These are phyloP conservation scores for Candida insectalens DNA, from an alignment of 805 yeast species.

Conservation along the genomic window DNA sequence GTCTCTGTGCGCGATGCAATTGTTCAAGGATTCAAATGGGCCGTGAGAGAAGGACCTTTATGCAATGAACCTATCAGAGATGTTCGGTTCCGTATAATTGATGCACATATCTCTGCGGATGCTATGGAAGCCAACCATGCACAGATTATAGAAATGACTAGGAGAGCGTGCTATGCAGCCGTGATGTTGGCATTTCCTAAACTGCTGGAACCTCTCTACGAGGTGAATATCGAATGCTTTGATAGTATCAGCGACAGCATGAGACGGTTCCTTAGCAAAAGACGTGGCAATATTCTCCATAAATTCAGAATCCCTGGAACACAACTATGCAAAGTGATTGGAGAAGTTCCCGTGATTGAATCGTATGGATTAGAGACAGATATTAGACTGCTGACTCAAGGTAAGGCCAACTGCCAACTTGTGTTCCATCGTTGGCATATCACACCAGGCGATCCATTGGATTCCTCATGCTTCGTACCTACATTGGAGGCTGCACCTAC, in stretches of 20 bases:
- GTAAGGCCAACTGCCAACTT: slow-evolving; percentile 63
- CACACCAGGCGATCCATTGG: slow-evolving; percentile 91
- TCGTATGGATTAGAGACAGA: slow-evolving; percentile 87
- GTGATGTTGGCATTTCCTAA: slow-evolving; percentile 69
- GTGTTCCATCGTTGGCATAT: slow-evolving; percentile 63
- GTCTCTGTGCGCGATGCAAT: slow-evolving; percentile 42
- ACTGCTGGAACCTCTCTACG: slow-evolving; percentile 73
- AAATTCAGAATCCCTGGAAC: slow-evolving; percentile 63
- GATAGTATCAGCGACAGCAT: slow-evolving; percentile 21
- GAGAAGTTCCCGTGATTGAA: slow-evolving; percentile 78
- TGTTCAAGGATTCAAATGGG: slow-evolving; percentile 77
- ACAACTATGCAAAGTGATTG: slow-evolving; percentile 49
- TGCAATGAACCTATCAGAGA: slow-evolving; percentile 74
- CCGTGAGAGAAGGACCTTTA: slow-evolving; percentile 81
- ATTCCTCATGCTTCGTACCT: slow-evolving; percentile 51
- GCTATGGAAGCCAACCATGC: slow-evolving; percentile 43
- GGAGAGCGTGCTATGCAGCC: slow-evolving; percentile 80
- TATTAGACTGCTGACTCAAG: slow-evolving; percentile 64
- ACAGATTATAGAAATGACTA: slow-evolving; percentile 71
- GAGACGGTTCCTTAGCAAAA: slow-evolving; percentile 34
- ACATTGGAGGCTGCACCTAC: slow-evolving; percentile 67
- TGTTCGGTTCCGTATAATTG: slow-evolving; percentile 62
- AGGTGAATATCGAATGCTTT: slow-evolving; percentile 48
- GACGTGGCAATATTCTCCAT: slow-evolving; percentile 57
- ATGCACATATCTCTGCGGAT: slow-evolving; percentile 40